Evolutionary conservation across 345 rosid genomes (phyloP).

Genomic region (Eucalyptus decipiens): DNA sequence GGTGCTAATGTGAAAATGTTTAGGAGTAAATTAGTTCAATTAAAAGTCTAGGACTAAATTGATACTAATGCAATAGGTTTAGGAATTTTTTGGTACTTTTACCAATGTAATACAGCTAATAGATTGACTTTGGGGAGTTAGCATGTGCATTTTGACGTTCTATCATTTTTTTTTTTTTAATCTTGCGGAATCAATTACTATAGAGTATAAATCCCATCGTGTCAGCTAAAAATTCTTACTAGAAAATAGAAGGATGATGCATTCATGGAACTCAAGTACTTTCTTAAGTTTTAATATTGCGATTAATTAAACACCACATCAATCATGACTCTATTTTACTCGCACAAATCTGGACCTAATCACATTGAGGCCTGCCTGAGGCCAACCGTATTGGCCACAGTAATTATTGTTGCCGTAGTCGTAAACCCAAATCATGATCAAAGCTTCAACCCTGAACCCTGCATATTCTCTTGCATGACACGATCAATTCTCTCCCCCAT

Average conservation of each 20-base stretch:
- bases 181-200: neutral
- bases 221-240: neutral
- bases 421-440: neutral
- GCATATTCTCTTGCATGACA: neutral
- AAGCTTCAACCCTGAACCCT: neutral
- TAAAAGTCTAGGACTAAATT: no score
- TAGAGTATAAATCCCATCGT: neutral
- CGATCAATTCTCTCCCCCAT: neutral
- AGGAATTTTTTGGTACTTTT: no score
- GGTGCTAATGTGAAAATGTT: no score
- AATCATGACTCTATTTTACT: neutral
- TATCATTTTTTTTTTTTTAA: neutral
- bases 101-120: no score
- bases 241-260: neutral
- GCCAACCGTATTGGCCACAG: neutral
- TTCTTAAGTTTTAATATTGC: neutral
- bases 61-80: no score
- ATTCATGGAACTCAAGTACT: neutral
- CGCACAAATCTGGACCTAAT: neutral
- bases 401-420: neutral
- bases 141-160: neutral
- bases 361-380: neutral
- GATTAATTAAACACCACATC: neutral
- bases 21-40: no score
- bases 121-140: neutral